Conservation (phyloP, 768 basidiomycete species). For the Trametopsis cervina region DNA sequence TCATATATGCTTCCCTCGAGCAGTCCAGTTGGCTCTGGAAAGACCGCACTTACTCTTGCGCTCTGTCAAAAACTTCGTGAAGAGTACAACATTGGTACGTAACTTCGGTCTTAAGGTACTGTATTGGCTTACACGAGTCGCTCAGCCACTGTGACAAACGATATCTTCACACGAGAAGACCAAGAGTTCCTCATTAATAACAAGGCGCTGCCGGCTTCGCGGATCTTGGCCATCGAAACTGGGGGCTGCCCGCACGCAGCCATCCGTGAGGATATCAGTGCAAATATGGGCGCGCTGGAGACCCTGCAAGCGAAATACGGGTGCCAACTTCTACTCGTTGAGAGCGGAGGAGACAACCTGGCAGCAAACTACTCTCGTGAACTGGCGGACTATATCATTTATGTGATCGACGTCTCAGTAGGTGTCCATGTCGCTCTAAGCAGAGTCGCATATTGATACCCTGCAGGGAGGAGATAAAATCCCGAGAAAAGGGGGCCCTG, state of each 20-base stretch:
- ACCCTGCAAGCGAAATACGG: constrained; percentile 86
- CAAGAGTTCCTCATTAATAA: constrained; percentile 96
- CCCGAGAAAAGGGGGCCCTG: constrained; percentile 95
- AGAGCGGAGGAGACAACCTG: constrained; percentile 95
- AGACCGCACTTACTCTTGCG: constrained; percentile 90
- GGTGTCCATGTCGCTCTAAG: constrained; percentile 4
- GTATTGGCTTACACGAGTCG: background rate
- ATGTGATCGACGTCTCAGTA: constrained; percentile 83
- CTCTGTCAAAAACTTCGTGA: constrained; percentile 77
- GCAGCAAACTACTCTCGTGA: constrained; percentile 97
- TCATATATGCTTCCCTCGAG: background rate
- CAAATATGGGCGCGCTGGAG: constrained; percentile 94
- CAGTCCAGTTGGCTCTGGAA: constrained; percentile 97
- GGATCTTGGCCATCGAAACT: constrained; percentile 95
- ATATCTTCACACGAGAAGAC: constrained; percentile 97
- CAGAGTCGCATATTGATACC: background rate
- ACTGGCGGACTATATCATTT: constrained; percentile 95
- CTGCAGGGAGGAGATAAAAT: constrained; percentile 93
- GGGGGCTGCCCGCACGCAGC: constrained; percentile 98
- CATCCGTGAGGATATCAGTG: constrained; percentile 96
- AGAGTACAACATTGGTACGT: constrained; percentile 85
- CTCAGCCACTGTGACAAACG: constrained; percentile 93
- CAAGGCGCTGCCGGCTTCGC: constrained; percentile 73
- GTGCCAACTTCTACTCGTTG: constrained; percentile 89
- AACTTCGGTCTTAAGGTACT: background rate